Percentiles rank a stretch among this genome's conserved stretches.
Conservation (phyloP, 345 rosid genomes). For the Aquilaria malaccensis region DNA sequence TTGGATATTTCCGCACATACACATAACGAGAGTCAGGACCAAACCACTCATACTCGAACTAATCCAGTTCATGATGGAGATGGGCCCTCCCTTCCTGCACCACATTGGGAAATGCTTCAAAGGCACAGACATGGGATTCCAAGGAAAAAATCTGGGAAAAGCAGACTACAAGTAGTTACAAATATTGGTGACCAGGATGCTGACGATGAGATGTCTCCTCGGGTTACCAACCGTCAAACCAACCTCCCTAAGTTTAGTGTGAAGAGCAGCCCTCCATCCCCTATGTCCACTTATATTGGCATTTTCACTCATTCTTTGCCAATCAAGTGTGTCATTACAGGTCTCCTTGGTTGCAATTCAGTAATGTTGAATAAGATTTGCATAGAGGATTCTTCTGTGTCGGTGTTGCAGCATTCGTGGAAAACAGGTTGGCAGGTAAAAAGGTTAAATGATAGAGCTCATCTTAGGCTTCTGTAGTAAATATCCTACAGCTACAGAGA, state of each 20-base stretch:
- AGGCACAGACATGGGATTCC: conserved; percentile 49
- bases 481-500: background rate
- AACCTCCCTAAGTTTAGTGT: conserved; percentile 29
- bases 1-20: conserved; percentile 37
- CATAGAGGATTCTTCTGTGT: conserved; percentile 78
- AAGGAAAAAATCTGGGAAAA: conserved; percentile 81
- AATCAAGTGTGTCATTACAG: conserved; percentile 67
- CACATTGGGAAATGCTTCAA: conserved; percentile 50
- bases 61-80: conserved; percentile 40
- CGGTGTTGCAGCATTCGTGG: conserved; percentile 67
- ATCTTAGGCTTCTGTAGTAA: conserved; percentile 65
- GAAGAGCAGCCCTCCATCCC: conserved; percentile 35
- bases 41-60: conserved; percentile 14
- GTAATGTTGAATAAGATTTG: conserved; percentile 56
- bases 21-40: conserved; percentile 33
- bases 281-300: conserved; percentile 41
- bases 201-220: conserved; percentile 53
- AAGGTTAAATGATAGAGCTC: conserved; percentile 67
- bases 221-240: conserved; percentile 35
- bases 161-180: conserved; percentile 73
- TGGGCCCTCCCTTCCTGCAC: conserved; percentile 33
- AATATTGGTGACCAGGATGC: conserved; percentile 50
- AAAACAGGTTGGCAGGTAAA: conserved; percentile 83
- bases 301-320: conserved; percentile 65
- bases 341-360: conserved; percentile 70